Percentiles rank a stretch among this genome's conserved stretches.
phyloP scores from a whole-genome alignment of 2,329 filamentous ascomycete species.

The Metarhizium anisopliae region DNA sequence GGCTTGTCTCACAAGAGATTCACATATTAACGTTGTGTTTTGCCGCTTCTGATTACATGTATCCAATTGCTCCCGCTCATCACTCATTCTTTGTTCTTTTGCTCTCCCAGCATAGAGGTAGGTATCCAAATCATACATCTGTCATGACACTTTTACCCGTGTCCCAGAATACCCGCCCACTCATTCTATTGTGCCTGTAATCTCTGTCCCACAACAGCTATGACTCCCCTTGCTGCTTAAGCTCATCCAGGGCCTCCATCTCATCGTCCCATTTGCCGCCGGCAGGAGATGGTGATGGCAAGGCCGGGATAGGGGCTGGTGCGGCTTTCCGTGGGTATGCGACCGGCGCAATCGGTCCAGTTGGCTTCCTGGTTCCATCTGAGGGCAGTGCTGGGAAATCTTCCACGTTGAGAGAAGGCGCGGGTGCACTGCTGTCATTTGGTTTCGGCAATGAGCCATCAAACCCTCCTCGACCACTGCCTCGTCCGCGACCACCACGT shows the following conservation, averaged over 20 bases:
- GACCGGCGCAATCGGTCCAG: slow-evolving; percentile 8
- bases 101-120: background rate
- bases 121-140: background rate
- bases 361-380: slow-evolving; percentile 15
- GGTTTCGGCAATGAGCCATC: slow-evolving; percentile 10
- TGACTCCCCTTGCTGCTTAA: slow-evolving; percentile 11
- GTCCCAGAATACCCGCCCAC: background rate
- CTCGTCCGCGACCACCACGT: slow-evolving; percentile 24
- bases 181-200: background rate
- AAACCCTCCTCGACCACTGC: slow-evolving; percentile 13
- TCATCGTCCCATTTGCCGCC: slow-evolving; percentile 49
- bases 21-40: too few species aligned
- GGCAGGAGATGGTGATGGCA: slow-evolving; percentile 18
- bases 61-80: background rate
- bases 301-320: slow-evolving; percentile 9
- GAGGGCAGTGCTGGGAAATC: slow-evolving; percentile 28
- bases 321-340: slow-evolving; percentile 1
- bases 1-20: too few species aligned
- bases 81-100: background rate
- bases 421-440: background rate
- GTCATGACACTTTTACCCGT: background rate
- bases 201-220: background rate
- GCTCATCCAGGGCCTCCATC: slow-evolving; percentile 41
- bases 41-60: background rate
- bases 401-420: slow-evolving; percentile 17